These are phyloP conservation scores for Erythrobasidium hasegawianum DNA, from an alignment of 1,284 basidiomycete genomes.

Conservation along the genomic window DNA sequence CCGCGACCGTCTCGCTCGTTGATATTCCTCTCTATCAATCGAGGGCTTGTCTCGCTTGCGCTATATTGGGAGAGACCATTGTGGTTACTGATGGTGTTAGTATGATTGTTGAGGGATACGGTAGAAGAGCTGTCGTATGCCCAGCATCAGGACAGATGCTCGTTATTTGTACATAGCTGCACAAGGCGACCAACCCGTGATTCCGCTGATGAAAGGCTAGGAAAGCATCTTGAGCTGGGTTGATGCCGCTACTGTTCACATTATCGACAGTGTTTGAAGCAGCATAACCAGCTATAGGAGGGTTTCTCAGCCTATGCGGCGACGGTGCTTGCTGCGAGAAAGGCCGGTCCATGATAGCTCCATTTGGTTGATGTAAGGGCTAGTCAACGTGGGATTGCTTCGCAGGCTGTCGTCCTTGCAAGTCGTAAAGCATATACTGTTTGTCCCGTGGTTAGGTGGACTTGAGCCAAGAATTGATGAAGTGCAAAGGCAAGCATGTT, in stretches of 20 bases:
- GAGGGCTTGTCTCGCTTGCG: not conserved
- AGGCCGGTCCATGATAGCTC: no score
- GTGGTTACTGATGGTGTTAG: not conserved
- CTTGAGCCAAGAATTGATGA: no score
- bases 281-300: no score
- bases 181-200: not conserved
- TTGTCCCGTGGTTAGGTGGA: no score
- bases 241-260: not conserved
- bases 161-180: not conserved
- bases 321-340: no score
- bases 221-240: not conserved
- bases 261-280: no score
- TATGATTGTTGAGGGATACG: not conserved
- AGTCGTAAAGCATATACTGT: no score
- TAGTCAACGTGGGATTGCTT: no score
- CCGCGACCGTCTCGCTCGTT: not conserved
- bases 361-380: no score
- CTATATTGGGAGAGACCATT: not conserved
- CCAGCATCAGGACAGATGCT: not conserved
- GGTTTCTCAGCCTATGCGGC: no score
- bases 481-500: no score
- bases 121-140: not conserved
- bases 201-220: conserved; percentile 1
- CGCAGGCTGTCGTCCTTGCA: no score
- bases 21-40: conserved; percentile 1